These are phyloP conservation scores for Xerocomus brunneocitrinus DNA, from an alignment of 768 basidiomycete genomes.

Conservation along the genomic window DNA sequence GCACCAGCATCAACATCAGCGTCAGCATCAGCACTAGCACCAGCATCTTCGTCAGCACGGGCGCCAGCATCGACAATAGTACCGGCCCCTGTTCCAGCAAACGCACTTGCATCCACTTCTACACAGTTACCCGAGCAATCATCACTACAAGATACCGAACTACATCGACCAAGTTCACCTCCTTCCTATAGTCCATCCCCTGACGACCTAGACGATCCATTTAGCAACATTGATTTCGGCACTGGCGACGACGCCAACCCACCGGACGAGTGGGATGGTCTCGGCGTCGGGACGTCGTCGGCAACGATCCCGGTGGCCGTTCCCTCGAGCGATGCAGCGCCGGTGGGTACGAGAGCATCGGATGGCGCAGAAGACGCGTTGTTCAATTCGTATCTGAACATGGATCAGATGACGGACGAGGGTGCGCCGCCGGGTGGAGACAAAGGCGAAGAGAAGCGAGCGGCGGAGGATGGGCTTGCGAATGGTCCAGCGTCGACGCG, in stretches of 20 bases:
- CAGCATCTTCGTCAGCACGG: not conserved
- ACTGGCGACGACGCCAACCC: not conserved
- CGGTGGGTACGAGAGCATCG: not conserved
- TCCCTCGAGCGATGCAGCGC: not conserved
- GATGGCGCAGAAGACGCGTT: slow-evolving; percentile 7
- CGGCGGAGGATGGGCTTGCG: not conserved
- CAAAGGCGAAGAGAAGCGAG: not conserved
- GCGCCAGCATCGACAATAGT: not conserved
- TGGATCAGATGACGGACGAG: slow-evolving; percentile 13
- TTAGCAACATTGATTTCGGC: slow-evolving; percentile 12
- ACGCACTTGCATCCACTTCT: not conserved
- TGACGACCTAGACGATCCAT: slow-evolving; percentile 14
- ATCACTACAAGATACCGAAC: not conserved
- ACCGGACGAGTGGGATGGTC: not conserved
- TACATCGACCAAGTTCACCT: not conserved
- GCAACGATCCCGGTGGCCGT: not conserved
- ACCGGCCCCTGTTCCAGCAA: not conserved
- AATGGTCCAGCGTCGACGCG: not conserved
- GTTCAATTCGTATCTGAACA: slow-evolving; percentile 22
- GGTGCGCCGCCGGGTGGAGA: not conserved
- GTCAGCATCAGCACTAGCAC: not conserved
- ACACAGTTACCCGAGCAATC: not conserved
- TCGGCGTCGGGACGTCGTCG: slow-evolving; percentile 11
- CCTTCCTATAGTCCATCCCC: slow-evolving; percentile 4
- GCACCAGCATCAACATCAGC: not conserved